phyloP scores from a whole-genome alignment of 305 asterid species.

The Fraxinus angustifolia region DNA sequence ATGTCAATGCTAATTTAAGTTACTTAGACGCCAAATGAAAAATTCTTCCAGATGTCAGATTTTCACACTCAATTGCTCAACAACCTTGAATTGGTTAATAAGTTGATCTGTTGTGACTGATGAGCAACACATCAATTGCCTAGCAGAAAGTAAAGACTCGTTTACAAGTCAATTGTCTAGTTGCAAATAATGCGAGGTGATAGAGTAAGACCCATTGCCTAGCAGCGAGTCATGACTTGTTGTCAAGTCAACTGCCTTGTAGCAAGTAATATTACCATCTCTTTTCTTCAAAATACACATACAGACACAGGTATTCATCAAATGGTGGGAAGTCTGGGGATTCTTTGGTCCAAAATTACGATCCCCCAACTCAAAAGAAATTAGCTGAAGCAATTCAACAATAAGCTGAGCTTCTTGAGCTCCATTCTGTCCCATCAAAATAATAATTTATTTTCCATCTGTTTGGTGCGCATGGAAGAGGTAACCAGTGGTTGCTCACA shows the following conservation, averaged over 20 bases:
- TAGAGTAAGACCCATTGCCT: background rate
- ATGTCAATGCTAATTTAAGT: background rate
- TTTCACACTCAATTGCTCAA: background rate
- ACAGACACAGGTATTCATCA: background rate
- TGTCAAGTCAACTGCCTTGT: background rate
- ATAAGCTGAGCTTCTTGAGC: background rate
- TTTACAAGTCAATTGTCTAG: background rate
- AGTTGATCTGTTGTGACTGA: background rate
- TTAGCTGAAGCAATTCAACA: background rate
- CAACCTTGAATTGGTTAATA: background rate
- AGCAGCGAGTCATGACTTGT: background rate
- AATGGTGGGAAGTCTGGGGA: background rate
- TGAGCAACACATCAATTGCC: background rate
- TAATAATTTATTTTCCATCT: background rate
- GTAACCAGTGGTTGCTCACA: background rate
- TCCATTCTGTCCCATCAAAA: background rate
- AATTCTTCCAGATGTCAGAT: background rate
- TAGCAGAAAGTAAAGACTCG: background rate
- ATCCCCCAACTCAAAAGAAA: background rate
- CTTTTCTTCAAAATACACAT: background rate
- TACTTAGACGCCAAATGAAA: background rate
- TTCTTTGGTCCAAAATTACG: background rate
- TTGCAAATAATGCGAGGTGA: background rate
- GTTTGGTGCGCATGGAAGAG: background rate
- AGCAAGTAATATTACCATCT: background rate